Evolutionary conservation across 345 rosid genomes (phyloP), one percentile per base, ranked within the genome.

Genomic region (Linum tenue): DNA sequence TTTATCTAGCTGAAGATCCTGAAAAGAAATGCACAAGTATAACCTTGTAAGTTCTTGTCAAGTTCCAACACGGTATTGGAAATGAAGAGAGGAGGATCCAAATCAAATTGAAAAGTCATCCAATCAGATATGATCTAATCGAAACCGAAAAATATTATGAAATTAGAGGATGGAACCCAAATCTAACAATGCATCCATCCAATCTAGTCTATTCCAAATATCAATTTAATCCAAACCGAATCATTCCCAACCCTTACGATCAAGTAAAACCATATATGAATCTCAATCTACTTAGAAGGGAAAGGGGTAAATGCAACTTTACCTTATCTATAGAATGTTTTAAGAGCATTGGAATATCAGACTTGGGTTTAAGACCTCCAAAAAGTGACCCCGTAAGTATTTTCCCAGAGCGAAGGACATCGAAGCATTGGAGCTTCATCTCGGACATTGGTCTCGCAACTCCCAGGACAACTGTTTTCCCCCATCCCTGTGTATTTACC

Each of bases 361-460:
- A 73, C 77, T 87, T 92, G 44, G 98, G 75, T 78, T 92, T 92
- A 58, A 89, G 69, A 55, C 98, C 88, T 70, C 98, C 98, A 72
- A 84, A 86, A 76, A 89, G 69, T 1, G 86, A 69, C 53, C 95
- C 98, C 42, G 61, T 72, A 11, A 92, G 67, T 70, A 60, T 76
- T 78, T 83, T 89, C 42, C 89, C 88, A 0, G 60, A 62, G 39
- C 74, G 82, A 74, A 92, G 90, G 63, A 89, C 82, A 4, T 92
- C 91, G 3, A 0, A 39, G 37, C 89, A 84, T 68, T 67, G 61
- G 37, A 92, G 60, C 64, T 50, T 79, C 62, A 89, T 50, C 40
- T 70, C 69, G 12, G 92, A 72, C 17, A 81, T 89, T 3, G 98
- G 92, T 62, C 71, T 76, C 77, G 82, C 95, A 64, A 92, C 92